phyloP scores from a whole-genome alignment of 495 filamentous ascomycete species.

The Tuber borchii region DNA sequence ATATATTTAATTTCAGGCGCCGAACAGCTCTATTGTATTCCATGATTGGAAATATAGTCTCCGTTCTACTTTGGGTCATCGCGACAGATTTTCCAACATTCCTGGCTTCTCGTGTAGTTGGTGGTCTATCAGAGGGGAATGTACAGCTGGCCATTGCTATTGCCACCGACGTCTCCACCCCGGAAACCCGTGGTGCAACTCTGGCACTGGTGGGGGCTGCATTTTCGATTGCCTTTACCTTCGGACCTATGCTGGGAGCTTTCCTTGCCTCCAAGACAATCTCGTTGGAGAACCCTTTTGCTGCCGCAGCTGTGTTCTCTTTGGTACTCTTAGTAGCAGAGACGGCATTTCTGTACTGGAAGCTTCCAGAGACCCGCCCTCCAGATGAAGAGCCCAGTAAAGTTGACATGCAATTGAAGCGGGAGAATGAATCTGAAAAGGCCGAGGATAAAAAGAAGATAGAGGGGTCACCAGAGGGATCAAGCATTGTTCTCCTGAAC shows the following conservation, averaged over 20 bases:
- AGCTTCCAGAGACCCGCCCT: conserved; percentile 83
- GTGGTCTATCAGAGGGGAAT: conserved; percentile 92
- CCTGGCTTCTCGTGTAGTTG: conserved; percentile 80
- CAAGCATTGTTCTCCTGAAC: conserved; percentile 58
- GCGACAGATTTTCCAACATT: conserved; percentile 94
- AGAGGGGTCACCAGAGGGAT: conserved; percentile 8
- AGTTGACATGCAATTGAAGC: not conserved
- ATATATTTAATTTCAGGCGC: conserved; percentile 45
- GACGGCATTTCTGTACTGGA: conserved; percentile 79
- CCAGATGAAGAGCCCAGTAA: conserved; percentile 39
- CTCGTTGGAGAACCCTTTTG: conserved; percentile 77
- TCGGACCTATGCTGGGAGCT: conserved; percentile 85
- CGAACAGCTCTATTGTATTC: conserved; percentile 80
- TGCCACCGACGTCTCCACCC: conserved; percentile 88
- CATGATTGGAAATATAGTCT: conserved; percentile 91
- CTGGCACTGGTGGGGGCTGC: conserved; percentile 95
- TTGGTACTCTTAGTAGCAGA: conserved; percentile 75
- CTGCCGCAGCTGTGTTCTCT: conserved; percentile 77
- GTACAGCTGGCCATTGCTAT: conserved; percentile 95
- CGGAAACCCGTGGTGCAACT: conserved; percentile 70
- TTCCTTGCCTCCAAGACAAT: conserved; percentile 62
- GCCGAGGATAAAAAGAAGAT: conserved; percentile 33
- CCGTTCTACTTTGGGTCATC: conserved; percentile 86
- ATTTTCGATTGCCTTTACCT: conserved; percentile 96
- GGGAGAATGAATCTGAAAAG: conserved; percentile 41